Percentiles rank a stretch among this genome's conserved stretches.
phyloP scores from a whole-genome alignment of 73 alveolate genomes.

The Durusdinium trenchii region DNA sequence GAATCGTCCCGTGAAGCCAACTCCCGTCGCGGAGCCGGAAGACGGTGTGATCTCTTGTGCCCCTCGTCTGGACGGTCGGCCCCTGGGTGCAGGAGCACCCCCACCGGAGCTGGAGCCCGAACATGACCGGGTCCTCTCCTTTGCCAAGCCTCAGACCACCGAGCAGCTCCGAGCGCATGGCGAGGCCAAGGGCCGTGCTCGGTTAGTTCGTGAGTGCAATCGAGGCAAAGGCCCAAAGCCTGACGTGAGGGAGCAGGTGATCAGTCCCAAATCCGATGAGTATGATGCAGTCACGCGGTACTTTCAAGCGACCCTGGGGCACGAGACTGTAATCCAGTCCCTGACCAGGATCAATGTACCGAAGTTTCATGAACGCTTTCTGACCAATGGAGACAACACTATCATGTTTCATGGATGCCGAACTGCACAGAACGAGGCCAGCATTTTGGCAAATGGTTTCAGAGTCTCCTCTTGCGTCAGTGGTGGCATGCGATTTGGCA shows the following conservation, averaged over 20 bases:
- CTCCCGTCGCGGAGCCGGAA: background rate
- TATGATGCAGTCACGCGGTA: background rate
- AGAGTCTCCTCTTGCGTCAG: background rate
- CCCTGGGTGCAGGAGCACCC: background rate
- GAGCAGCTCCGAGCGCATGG: background rate
- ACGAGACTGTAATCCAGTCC: background rate
- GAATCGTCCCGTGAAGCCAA: background rate
- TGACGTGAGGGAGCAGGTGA: background rate
- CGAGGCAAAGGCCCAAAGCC: background rate
- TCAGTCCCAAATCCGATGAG: background rate
- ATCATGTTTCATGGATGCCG: constrained; percentile 2
- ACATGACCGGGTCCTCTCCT: background rate
- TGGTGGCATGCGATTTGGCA: background rate
- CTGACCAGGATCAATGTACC: background rate
- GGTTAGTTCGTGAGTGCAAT: background rate
- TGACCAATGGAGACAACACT: constrained; percentile 9
- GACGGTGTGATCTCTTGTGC: background rate
- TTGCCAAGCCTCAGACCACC: background rate
- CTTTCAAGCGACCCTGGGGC: background rate
- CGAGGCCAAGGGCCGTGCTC: background rate
- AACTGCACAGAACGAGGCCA: background rate
- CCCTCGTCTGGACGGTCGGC: background rate
- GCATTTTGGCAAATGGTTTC: background rate
- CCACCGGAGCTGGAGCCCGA: background rate
- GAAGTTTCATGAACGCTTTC: background rate